These are phyloP conservation scores for Microstroma glucosiphilum DNA, from an alignment of 1,284 basidiomycete species.

Conservation along the genomic window DNA sequence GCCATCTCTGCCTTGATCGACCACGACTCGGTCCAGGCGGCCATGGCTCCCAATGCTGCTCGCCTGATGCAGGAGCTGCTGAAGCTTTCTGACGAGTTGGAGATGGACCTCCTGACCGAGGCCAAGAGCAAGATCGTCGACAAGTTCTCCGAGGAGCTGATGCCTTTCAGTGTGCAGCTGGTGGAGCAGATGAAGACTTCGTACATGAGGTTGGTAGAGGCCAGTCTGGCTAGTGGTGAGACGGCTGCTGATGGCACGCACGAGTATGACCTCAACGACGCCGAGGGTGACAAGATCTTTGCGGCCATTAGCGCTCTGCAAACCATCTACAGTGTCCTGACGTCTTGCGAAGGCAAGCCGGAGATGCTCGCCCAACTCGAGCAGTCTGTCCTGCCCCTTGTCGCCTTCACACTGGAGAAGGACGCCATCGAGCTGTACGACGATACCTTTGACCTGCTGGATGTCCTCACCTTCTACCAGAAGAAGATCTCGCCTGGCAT, in stretches of 20 bases:
- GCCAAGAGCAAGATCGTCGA: constrained; percentile 79
- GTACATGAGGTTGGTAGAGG: constrained; percentile 61
- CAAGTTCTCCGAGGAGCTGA: constrained; percentile 72
- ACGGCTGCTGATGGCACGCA: constrained; percentile 57
- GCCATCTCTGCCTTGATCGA: constrained; percentile 72
- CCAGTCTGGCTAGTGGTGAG: constrained; percentile 47
- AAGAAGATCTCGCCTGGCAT: constrained; percentile 69
- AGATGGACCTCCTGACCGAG: constrained; percentile 74
- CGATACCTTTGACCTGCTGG: constrained; percentile 79
- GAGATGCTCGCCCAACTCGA: constrained; percentile 75
- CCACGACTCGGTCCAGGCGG: constrained; percentile 63
- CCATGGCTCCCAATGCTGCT: constrained; percentile 71
- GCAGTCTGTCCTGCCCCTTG: constrained; percentile 70
- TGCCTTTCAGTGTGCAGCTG: constrained; percentile 78
- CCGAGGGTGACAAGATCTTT: constrained; percentile 23
- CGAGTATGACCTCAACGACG: constrained; percentile 51
- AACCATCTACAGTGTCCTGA: constrained; percentile 56
- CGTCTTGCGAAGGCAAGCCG: constrained; percentile 65
- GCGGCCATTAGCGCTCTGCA: constrained; percentile 70
- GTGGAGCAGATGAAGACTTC: constrained; percentile 58
- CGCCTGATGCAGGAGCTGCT: constrained; percentile 84
- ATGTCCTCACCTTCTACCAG: constrained; percentile 76
- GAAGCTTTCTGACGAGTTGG: constrained; percentile 80
- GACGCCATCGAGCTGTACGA: constrained; percentile 68
- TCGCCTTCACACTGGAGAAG: constrained; percentile 63